Evolutionary conservation across 352 stramenopile species (phyloP).

Genomic region (Phytophthora sojae): DNA sequence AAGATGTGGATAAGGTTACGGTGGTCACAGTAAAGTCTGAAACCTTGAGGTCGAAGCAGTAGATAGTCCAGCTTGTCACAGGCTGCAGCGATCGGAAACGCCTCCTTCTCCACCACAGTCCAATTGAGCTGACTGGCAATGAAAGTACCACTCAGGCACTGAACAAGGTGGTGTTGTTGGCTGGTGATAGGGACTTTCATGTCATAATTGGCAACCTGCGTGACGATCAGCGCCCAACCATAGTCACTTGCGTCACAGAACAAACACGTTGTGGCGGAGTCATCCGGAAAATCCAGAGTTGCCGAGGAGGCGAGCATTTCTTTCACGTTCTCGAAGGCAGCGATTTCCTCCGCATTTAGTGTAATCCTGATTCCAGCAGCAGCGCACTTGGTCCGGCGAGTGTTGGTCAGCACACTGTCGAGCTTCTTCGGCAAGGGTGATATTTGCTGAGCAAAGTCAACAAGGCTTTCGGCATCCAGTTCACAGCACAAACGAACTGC

Average conservation of each 20-base stretch:
- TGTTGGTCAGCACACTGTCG: background rate
- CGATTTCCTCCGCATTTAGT: too few relatives aligned
- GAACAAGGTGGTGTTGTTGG: background rate
- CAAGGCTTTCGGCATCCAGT: constrained; percentile 7
- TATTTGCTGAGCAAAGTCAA: background rate
- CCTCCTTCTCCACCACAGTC: constrained; percentile 4
- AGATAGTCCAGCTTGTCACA: constrained; percentile 18
- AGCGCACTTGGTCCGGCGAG: constrained; percentile 1
- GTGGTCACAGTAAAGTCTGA: constrained; percentile 10
- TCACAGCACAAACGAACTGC: constrained; percentile 6
- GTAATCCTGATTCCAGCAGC: background rate
- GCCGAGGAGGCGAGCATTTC: background rate
- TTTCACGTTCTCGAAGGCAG: background rate
- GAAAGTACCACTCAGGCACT: constrained; percentile 5
- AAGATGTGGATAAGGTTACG: constrained; percentile 14
- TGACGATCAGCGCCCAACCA: constrained; percentile 4
- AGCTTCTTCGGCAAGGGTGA: background rate
- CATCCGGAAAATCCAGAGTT: constrained; percentile 8
- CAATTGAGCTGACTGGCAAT: background rate
- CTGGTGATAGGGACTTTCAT: background rate
- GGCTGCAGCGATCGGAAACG: constrained; percentile 6
- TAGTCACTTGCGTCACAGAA: background rate
- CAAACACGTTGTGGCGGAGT: constrained; percentile 7
- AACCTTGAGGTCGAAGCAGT: constrained; percentile 3
- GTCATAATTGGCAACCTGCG: background rate